A percentile compares a stretch with the other conserved stretches of the same genome.
These are phyloP conservation scores for Amanita exitialis DNA, from an alignment of 768 basidiomycete species.

Conservation along the genomic window DNA sequence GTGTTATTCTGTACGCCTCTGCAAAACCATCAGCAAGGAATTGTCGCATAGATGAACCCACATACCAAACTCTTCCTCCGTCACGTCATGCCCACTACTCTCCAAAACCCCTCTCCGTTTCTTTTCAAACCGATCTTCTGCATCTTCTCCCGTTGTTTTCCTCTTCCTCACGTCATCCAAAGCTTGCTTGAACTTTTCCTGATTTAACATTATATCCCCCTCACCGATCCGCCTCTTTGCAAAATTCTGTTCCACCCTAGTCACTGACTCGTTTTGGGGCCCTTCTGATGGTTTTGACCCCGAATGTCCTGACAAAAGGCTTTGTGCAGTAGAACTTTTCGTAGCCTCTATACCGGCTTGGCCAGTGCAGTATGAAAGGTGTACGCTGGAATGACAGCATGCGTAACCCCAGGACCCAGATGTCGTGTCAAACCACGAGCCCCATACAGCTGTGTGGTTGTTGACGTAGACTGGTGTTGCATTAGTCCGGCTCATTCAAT, in stretches of 20 bases:
- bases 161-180: constrained; percentile 75
- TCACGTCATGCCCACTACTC: constrained; percentile 63
- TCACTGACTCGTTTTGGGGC: constrained; percentile 15
- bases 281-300: constrained; percentile 18
- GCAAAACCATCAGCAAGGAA: constrained; percentile 13
- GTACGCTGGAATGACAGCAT: constrained; percentile 84
- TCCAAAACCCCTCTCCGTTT: constrained; percentile 36
- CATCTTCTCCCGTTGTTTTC: constrained; percentile 47
- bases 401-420: constrained; percentile 83
- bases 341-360: constrained; percentile 73
- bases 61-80: constrained; percentile 81
- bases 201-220: constrained; percentile 68
- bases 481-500: constrained; percentile 7
- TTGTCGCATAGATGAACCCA: constrained; percentile 8
- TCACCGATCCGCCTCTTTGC: constrained; percentile 77
- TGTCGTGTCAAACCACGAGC: constrained; percentile 79
- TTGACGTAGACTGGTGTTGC: constrained; percentile 62
- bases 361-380: constrained; percentile 89
- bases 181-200: constrained; percentile 58
- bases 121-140: constrained; percentile 52
- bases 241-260: constrained; percentile 56
- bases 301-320: constrained; percentile 38
- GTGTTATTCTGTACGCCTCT: constrained; percentile 90
- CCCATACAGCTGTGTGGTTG: constrained; percentile 97
- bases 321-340: constrained; percentile 64